Evolutionary conservation across 106 monocot genomes (phyloP), one percentile per base, ranked within the genome.

Genomic region (Triglochin maritima): DNA sequence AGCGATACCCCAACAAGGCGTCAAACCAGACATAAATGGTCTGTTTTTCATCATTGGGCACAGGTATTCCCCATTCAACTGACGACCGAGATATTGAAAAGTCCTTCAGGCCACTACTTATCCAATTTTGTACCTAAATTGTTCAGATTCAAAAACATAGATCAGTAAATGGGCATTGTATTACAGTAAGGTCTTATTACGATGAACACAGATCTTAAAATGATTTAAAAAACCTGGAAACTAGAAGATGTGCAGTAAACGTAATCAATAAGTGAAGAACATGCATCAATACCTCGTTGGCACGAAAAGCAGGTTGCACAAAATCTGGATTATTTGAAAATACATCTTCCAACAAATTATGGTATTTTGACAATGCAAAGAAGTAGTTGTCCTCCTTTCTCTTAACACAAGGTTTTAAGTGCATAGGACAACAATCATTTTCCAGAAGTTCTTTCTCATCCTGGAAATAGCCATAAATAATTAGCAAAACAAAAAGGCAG

Each of bases 1-100:
- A 29, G 54, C 3, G 69, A 76, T 91, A 96, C 96, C 96, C 96
- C 43, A 96, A 65, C 56, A 96, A 80, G 75, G 96, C 96, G 82
- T 96, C 96, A 88, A 96, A 96, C 96, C 96, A 96, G 15, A 96
- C 96, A 60, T 96, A 96, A 53, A 96, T 88, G 74, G 96, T 96
- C 69, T 96, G 96, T 43, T 86, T 90, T 46, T 59, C 56, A 59
- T 96, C 96, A 80, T 86, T 78, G 48, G 96, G 96, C 48, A 88
- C 88, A 70, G 90, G 85, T 78, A 96, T 96, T 63, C 96, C 96
- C 96, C 96, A 96, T 29, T 90, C 91, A 67, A 96, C 96, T 46
- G 85, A 96, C 3, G 90, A 79, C n/a, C 90, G 90, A 3, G 96
- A 91, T 79, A 91, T 84, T 59, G 96, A 96, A 57, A 96, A 96